A percentile compares a stretch with the other conserved stretches of the same genome.
Conservation (phyloP, 192 early-diverging fungal species). For the Pilaira anomala region DNA sequence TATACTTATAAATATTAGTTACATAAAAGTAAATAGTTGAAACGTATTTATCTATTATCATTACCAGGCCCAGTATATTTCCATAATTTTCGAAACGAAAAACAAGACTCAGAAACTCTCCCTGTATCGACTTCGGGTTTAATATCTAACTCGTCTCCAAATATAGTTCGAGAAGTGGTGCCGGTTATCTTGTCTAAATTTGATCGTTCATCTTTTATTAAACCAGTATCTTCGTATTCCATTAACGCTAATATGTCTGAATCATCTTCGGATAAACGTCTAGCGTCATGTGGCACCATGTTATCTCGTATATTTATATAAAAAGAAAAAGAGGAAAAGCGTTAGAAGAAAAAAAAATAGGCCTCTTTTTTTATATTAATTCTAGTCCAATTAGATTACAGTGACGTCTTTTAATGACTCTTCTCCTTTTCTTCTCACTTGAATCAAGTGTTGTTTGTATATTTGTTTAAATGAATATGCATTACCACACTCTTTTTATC, state of each 20-base stretch:
- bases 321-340: background rate
- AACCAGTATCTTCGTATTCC: constrained; percentile 7
- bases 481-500: no score
- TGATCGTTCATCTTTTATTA: background rate
- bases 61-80: constrained; percentile 65
- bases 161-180: background rate
- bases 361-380: no score
- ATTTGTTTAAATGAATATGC: no score
- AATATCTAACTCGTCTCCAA: constrained; percentile 7
- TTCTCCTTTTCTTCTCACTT: no score
- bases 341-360: background rate
- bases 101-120: constrained; percentile 25
- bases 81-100: constrained; percentile 62
- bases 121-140: constrained; percentile 20
- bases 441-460: no score
- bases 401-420: no score
- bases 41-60: no score
- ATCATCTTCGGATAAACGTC: constrained; percentile 6
- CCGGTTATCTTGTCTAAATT: background rate
- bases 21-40: background rate
- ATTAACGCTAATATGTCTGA: background rate
- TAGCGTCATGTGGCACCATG: constrained; percentile 23
- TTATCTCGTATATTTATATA: background rate
- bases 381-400: no score
- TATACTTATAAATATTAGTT: background rate